phyloP scores from a whole-genome alignment of 306 rosid species.

The Pyrus bretschneideri region DNA sequence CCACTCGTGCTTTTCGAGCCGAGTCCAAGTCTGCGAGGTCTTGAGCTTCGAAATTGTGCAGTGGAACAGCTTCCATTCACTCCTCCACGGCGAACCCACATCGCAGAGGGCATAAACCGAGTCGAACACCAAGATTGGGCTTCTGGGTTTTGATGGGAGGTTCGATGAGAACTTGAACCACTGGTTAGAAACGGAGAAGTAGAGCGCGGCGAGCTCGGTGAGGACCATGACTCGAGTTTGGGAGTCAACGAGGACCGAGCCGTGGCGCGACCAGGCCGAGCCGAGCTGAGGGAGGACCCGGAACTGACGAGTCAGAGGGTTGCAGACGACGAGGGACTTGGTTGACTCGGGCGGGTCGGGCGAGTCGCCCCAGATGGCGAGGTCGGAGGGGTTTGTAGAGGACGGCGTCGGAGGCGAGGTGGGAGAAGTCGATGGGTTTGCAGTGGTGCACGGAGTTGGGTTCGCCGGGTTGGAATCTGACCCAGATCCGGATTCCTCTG shows the following conservation, averaged over 20 bases:
- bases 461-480: too few relatives aligned
- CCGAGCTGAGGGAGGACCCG: constrained; percentile 72
- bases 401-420: too few relatives aligned
- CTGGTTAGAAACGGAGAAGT: constrained; percentile 32
- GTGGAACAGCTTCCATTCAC: too few relatives aligned
- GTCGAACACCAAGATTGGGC: constrained; percentile 57
- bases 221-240: constrained; percentile 66
- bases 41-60: too few relatives aligned
- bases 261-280: constrained; percentile 94
- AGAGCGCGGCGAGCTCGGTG: constrained; percentile 74
- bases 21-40: too few relatives aligned
- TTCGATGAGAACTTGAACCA: constrained; percentile 83
- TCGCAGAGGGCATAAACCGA: constrained; percentile 75
- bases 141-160: constrained; percentile 78
- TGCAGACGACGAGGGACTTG: constrained; percentile 65
- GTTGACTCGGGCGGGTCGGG: constrained; percentile 26
- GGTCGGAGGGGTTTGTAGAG: too few relatives aligned
- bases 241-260: constrained; percentile 69
- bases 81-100: constrained; percentile 21
- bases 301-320: constrained; percentile 66
- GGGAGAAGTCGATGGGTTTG: too few relatives aligned
- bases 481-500: too few relatives aligned
- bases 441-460: too few relatives aligned
- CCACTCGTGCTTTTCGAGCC: too few relatives aligned
- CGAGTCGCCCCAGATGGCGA: constrained; percentile 16